A percentile compares a stretch with the other conserved stretches of the same genome.
Evolutionary conservation across 495 filamentous ascomycete species (phyloP).

Genomic region (Trichoderma reesei): DNA sequence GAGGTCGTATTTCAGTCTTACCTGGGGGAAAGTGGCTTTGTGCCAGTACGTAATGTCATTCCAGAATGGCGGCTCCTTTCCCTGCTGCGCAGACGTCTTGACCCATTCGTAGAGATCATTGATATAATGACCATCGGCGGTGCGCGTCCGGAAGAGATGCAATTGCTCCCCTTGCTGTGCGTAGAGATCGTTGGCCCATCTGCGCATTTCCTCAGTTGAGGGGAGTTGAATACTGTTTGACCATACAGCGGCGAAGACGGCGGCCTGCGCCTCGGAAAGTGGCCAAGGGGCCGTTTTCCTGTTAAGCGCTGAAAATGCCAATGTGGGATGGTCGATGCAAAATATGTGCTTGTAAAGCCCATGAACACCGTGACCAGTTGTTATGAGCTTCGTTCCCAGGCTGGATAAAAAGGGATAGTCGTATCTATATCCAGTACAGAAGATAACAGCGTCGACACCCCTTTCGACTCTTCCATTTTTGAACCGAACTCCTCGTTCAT

Average conservation of each 20-base stretch:
- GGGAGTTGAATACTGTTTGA: constrained; percentile 58
- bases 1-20: constrained; percentile 35
- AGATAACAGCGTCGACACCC: constrained; percentile 57
- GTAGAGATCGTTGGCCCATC: constrained; percentile 39
- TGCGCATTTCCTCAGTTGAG: constrained; percentile 46
- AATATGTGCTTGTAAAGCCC: constrained; percentile 71
- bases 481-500: constrained; percentile 27
- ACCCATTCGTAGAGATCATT: constrained; percentile 60
- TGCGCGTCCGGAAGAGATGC: constrained; percentile 31
- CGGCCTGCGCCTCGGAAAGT: constrained; percentile 62
- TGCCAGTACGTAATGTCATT: constrained; percentile 54
- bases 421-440: constrained; percentile 67
- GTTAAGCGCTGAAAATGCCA: constrained; percentile 65
- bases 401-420: constrained; percentile 59
- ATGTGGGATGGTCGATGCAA: constrained; percentile 61
- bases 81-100: constrained; percentile 27
- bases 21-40: constrained; percentile 30
- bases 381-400: constrained; percentile 46
- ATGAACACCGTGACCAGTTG: constrained; percentile 53
- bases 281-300: constrained; percentile 80
- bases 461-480: constrained; percentile 37
- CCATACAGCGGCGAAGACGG: constrained; percentile 67
- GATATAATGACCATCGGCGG: constrained; percentile 64
- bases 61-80: constrained; percentile 61
- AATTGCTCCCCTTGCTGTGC: constrained; percentile 28